Percentiles rank a stretch among this genome's conserved stretches.
Evolutionary conservation across 1,284 basidiomycete genomes (phyloP).

Genomic region (Leccinum proliferum): DNA sequence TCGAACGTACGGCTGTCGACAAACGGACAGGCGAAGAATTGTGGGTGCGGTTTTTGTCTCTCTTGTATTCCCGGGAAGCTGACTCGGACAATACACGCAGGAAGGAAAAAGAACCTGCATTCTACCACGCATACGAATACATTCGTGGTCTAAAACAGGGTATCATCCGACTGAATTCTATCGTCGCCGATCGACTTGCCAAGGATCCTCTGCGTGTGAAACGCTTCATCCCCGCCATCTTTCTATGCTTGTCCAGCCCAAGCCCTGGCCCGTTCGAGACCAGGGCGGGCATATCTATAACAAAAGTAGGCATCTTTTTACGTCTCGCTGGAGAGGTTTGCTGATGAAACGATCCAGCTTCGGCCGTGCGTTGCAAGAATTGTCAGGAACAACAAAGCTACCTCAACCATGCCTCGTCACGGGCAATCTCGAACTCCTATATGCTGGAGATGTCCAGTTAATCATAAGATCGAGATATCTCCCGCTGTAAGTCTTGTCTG

Average conservation of each 20-base stretch:
- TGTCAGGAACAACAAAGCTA: constrained; percentile 30
- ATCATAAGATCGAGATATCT: constrained; percentile 93
- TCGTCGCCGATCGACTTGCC: constrained; percentile 73
- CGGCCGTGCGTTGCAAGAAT: constrained; percentile 92
- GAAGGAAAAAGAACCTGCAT: constrained; percentile 86
- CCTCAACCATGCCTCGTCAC: too few relatives aligned
- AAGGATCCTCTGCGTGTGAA: constrained; percentile 66
- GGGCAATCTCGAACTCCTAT: constrained; percentile 59
- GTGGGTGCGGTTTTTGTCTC: constrained; percentile 34
- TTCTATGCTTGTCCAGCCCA: constrained; percentile 93
- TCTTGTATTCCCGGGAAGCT: constrained; percentile 3
- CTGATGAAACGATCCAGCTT: constrained; percentile 37
- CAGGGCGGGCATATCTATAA: constrained; percentile 88
- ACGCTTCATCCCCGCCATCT: constrained; percentile 90
- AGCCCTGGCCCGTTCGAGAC: constrained; percentile 79
- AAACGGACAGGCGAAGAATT: constrained; percentile 51
- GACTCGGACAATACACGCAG: constrained; percentile 31
- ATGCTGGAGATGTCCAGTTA: constrained; percentile 91
- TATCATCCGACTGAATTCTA: constrained; percentile 84
- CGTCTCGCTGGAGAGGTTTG: not conserved
- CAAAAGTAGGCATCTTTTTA: constrained; percentile 44
- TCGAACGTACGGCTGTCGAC: constrained; percentile 57
- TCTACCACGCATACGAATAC: constrained; percentile 92
- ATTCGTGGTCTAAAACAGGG: constrained; percentile 92
- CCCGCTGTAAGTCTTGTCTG: constrained; percentile 39